Evolutionary conservation across 2,329 filamentous ascomycete species (phyloP).

Genomic region (Nigrospora sphaerica): DNA sequence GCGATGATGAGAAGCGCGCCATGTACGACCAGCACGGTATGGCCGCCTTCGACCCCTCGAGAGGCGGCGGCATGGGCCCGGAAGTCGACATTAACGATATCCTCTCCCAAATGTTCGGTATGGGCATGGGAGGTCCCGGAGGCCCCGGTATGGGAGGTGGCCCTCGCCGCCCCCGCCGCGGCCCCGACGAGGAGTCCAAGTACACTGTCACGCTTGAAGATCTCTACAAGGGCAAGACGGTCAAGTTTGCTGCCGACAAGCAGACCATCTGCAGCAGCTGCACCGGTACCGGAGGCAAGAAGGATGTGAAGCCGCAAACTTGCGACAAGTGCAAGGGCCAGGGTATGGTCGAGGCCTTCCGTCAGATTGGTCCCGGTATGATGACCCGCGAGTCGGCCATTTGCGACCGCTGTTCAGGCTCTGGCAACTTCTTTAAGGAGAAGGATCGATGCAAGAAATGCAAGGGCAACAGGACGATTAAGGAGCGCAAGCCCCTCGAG

Average conservation of each 20-base stretch:
- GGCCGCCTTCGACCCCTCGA: conserved; percentile 81
- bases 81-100: conserved; percentile 88
- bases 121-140: conserved; percentile 44
- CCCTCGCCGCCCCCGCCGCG: conserved; percentile 57
- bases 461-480: conserved; percentile 82
- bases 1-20: conserved; percentile 87
- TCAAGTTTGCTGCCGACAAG: conserved; percentile 93
- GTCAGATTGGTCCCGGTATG: conserved; percentile 79
- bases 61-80: conserved; percentile 56
- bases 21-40: conserved; percentile 94
- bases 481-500: conserved; percentile 90
- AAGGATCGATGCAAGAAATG: conserved; percentile 99
- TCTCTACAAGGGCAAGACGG: conserved; percentile 96
- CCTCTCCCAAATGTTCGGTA: conserved; percentile 84
- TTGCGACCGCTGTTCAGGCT: conserved; percentile 78
- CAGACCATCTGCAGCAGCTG: conserved; percentile 83
- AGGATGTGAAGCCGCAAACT: conserved; percentile 76
- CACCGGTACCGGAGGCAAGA: conserved; percentile 84
- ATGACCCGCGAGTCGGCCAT: conserved; percentile 72
- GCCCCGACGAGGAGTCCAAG: conserved; percentile 78
- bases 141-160: conserved; percentile 31
- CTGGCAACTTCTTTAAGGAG: conserved; percentile 83
- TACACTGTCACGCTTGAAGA: conserved; percentile 92
- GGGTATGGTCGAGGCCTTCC: conserved; percentile 69
- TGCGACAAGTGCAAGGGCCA: conserved; percentile 81